phyloP scores from a whole-genome alignment of 768 basidiomycete genomes.

The Lentinula sp. region DNA sequence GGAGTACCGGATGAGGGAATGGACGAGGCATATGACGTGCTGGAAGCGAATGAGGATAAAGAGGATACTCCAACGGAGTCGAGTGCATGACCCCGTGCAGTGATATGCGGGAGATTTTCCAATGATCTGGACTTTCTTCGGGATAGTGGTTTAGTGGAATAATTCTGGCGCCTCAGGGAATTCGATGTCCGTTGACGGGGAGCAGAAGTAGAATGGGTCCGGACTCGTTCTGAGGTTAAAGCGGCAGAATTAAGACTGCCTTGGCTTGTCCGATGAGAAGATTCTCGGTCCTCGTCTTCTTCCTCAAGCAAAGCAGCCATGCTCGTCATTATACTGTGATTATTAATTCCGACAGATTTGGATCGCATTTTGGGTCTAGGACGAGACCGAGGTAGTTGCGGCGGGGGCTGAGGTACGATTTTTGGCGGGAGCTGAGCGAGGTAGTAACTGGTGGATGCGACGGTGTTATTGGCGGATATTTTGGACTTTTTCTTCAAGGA shows the following conservation, averaged over 20 bases:
- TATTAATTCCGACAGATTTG: slow-evolving; percentile 25
- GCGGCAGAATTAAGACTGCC: not conserved
- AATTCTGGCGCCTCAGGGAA: not conserved
- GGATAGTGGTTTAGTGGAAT: not conserved
- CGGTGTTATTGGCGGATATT: slow-evolving; percentile 7
- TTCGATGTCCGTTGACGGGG: not conserved
- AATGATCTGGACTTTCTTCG: slow-evolving; percentile 2
- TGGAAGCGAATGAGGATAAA: not conserved
- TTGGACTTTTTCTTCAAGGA: slow-evolving; percentile 3
- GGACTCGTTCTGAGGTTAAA: not conserved
- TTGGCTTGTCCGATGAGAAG: not conserved
- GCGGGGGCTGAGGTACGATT: slow-evolving; percentile 2
- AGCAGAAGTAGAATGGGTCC: not conserved
- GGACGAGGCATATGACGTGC: slow-evolving; percentile 3
- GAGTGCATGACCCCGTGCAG: not conserved
- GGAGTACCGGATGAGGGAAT: slow-evolving; percentile 51
- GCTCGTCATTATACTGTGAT: slow-evolving; percentile 40
- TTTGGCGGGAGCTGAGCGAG: slow-evolving; percentile 3
- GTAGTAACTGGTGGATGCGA: slow-evolving; percentile 14
- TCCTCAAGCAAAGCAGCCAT: slow-evolving; percentile 51
- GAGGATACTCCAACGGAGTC: not conserved
- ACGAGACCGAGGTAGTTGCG: slow-evolving; percentile 5
- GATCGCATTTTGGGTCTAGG: slow-evolving; percentile 10
- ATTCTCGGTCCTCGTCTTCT: slow-evolving; percentile 34
- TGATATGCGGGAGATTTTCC: not conserved